phyloP scores from a whole-genome alignment of 2,329 filamentous ascomycete genomes.

The Colletotrichum melonis region DNA sequence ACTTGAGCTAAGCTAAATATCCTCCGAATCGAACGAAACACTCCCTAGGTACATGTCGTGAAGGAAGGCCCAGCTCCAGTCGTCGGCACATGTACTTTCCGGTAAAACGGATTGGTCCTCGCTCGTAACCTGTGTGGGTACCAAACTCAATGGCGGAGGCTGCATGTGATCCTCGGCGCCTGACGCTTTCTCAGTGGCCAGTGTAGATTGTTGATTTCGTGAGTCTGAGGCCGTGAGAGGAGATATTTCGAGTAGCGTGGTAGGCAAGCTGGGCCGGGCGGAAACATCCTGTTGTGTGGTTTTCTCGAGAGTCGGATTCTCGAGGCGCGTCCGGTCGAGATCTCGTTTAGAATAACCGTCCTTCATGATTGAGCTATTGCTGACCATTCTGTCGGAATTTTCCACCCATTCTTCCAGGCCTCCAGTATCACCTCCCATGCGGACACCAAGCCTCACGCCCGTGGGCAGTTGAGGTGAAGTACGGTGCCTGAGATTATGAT shows the following conservation, averaged over 20 bases:
- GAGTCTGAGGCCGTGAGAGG: not conserved
- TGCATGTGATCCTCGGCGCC: not conserved
- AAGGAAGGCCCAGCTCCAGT: slow-evolving; percentile 22
- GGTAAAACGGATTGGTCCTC: not conserved
- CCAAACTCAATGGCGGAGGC: not conserved
- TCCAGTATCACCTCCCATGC: slow-evolving; percentile 57
- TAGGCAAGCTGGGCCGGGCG: not conserved
- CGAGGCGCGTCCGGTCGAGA: slow-evolving; percentile 10
- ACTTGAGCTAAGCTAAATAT: not conserved
- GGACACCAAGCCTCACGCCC: slow-evolving; percentile 47
- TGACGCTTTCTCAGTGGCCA: slow-evolving; percentile 7
- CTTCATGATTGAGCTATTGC: slow-evolving; percentile 54
- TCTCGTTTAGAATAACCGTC: slow-evolving; percentile 39
- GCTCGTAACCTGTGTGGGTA: not conserved
- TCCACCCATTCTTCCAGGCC: slow-evolving; percentile 66
- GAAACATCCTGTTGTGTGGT: not conserved
- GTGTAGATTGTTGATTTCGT: not conserved
- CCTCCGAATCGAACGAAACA: not conserved
- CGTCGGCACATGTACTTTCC: not conserved
- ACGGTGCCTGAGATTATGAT: slow-evolving; percentile 9
- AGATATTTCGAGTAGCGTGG: not conserved
- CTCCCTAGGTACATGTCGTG: slow-evolving; percentile 22
- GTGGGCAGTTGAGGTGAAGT: not conserved
- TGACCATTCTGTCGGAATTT: slow-evolving; percentile 51
- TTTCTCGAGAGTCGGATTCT: not conserved